phyloP scores from a whole-genome alignment of 2,329 filamentous ascomycete genomes.

The Penicillium sp. region DNA sequence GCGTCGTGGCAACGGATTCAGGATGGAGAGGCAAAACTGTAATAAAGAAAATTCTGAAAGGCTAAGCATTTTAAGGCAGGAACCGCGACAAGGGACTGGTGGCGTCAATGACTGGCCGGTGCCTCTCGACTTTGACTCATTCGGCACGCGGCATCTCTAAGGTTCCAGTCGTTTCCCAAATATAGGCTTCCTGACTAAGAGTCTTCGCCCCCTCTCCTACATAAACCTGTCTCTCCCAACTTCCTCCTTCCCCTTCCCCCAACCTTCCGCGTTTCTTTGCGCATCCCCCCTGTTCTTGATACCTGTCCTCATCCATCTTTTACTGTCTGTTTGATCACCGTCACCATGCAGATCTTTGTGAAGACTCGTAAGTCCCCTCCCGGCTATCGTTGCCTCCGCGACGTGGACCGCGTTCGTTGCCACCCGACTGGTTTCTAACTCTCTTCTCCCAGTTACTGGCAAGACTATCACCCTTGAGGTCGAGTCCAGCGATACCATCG shows the following conservation, averaged over 20 bases:
- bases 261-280: conserved; percentile 14
- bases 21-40: neutral
- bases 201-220: conserved; percentile 19
- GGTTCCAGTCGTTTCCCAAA: conserved; percentile 22
- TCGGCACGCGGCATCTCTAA: conserved; percentile 17
- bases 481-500: conserved; percentile 49
- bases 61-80: neutral
- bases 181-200: conserved; percentile 24
- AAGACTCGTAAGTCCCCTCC: conserved; percentile 75
- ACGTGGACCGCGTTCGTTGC: conserved; percentile 14
- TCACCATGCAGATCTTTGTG: conserved; percentile 94
- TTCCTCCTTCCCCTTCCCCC: conserved; percentile 18
- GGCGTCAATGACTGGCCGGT: conserved; percentile 16
- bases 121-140: conserved; percentile 28
- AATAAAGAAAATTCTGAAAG: neutral
- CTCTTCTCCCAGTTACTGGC: conserved; percentile 49
- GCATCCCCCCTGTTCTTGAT: conserved; percentile 12
- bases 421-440: conserved; percentile 1
- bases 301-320: conserved; percentile 1
- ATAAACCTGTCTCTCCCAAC: conserved; percentile 22
- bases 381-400: conserved; percentile 12
- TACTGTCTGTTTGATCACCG: conserved; percentile 21
- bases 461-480: conserved; percentile 49
- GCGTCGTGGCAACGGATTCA: neutral
- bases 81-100: conserved; percentile 5